Conservation (phyloP, 306 rosid species). For the Geum urbanum region DNA sequence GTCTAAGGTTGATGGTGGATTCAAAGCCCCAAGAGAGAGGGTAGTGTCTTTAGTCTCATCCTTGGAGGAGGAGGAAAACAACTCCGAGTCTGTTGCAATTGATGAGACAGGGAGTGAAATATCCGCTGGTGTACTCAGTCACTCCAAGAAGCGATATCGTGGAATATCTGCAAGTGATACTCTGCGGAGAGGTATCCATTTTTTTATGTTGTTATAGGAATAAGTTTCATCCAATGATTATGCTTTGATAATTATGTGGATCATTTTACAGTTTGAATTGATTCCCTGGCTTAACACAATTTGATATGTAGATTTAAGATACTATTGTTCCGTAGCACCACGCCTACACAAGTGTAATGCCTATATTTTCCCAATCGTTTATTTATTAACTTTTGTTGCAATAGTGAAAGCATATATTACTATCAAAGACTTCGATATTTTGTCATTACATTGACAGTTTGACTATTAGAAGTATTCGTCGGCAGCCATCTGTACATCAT, state of each 20-base stretch:
- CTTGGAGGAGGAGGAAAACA: conserved; percentile 62
- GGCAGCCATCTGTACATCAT: neutral
- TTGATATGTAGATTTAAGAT: neutral
- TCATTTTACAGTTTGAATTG: neutral
- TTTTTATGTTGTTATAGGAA: neutral
- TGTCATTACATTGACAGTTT: neutral
- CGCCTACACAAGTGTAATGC: neutral
- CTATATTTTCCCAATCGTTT: neutral
- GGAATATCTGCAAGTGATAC: conserved; percentile 45
- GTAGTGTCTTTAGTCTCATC: conserved; percentile 56
- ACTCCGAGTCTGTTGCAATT: conserved; percentile 32
- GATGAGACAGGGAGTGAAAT: conserved; percentile 42
- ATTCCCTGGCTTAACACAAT: neutral
- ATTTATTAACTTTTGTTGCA: no score
- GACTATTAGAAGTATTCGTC: neutral
- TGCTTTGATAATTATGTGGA: neutral
- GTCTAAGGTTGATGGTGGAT: conserved; percentile 46
- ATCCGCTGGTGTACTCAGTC: conserved; percentile 19
- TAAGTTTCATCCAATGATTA: neutral
- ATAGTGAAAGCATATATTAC: neutral
- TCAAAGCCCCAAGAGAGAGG: conserved; percentile 74
- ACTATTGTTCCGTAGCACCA: neutral
- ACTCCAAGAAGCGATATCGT: conserved; percentile 56
- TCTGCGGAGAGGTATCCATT: conserved; percentile 36
- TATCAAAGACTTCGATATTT: neutral